phyloP scores from a whole-genome alignment of 176 grass and related monocot genomes.

The Rhynchospora tenuis region DNA sequence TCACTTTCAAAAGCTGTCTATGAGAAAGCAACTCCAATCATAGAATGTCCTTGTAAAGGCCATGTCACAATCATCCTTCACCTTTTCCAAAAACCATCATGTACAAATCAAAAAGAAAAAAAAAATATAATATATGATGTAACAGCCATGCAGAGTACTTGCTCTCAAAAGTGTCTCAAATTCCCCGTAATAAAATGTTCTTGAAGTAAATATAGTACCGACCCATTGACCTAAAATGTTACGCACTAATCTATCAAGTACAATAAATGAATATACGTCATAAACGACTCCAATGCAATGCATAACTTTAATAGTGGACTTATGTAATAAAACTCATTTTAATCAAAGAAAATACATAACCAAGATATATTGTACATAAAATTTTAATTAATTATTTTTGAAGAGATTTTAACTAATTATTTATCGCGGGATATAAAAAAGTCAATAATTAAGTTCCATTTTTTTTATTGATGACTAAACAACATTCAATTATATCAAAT shows the following conservation, averaged over 20 bases:
- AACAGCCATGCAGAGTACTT: slow-evolving; percentile 13
- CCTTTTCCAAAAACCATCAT: slow-evolving; percentile 10
- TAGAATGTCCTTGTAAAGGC: slow-evolving; percentile 29
- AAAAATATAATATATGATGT: neutral
- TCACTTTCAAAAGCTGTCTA: slow-evolving; percentile 26
- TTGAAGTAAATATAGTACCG: neutral
- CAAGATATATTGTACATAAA: too few species aligned
- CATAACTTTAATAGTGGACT: neutral
- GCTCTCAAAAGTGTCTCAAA: neutral
- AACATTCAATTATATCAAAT: too few species aligned
- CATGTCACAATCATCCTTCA: slow-evolving; percentile 15
- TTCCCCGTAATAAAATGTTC: neutral
- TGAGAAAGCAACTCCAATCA: slow-evolving; percentile 30
- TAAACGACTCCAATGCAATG: neutral
- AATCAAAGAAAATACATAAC: too few species aligned
- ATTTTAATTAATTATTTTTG: too few species aligned
- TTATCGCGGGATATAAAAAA: too few species aligned
- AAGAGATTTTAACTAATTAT: too few species aligned
- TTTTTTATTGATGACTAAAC: too few species aligned
- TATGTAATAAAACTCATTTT: neutral
- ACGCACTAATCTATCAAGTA: neutral
- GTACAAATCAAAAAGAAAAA: neutral
- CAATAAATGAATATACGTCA: neutral
- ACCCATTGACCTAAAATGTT: neutral
- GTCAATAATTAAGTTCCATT: too few species aligned